Evolutionary conservation across 2,329 filamentous ascomycete genomes (phyloP).

Genomic region (Colletotrichum sp.): DNA sequence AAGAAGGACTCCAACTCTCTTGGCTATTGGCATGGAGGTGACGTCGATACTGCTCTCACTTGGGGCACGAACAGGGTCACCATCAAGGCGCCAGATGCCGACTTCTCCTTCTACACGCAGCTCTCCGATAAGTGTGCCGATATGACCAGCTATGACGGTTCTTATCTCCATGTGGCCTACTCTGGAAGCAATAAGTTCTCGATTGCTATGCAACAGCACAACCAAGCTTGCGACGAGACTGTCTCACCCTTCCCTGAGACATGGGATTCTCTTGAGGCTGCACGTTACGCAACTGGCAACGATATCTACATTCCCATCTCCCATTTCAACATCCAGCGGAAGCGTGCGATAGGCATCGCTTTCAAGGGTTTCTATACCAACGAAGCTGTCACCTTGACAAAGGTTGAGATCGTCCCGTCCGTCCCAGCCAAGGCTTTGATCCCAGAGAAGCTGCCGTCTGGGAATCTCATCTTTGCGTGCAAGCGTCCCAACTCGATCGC

Average conservation of each 20-base stretch:
- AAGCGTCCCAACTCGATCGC: slow-evolving; percentile 73
- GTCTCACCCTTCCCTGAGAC: slow-evolving; percentile 68
- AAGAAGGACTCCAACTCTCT: slow-evolving; percentile 61
- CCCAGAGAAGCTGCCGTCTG: slow-evolving; percentile 65
- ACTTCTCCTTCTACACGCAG: slow-evolving; percentile 67
- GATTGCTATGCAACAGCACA: slow-evolving; percentile 71
- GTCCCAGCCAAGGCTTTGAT: slow-evolving; percentile 58
- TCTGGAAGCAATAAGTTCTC: slow-evolving; percentile 67
- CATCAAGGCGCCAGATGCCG: slow-evolving; percentile 40
- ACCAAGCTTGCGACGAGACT: slow-evolving; percentile 59
- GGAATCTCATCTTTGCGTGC: slow-evolving; percentile 66
- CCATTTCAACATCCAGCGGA: slow-evolving; percentile 68
- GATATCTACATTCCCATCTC: slow-evolving; percentile 71
- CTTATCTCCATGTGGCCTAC: slow-evolving; percentile 70
- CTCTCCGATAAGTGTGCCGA: slow-evolving; percentile 42
- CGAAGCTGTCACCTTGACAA: slow-evolving; percentile 54
- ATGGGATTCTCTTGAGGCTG: slow-evolving; percentile 72
- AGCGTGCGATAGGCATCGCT: slow-evolving; percentile 61
- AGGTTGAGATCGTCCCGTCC: slow-evolving; percentile 63
- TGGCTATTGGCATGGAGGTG: slow-evolving; percentile 67
- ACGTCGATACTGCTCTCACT: slow-evolving; percentile 60
- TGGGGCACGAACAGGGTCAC: slow-evolving; percentile 57
- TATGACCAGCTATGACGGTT: slow-evolving; percentile 60
- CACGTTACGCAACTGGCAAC: slow-evolving; percentile 56
- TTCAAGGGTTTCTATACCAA: slow-evolving; percentile 68